Base-by-base conservation (phyloP, 768 basidiomycete species). In the Dioszegia aurantiaca region DNA sequence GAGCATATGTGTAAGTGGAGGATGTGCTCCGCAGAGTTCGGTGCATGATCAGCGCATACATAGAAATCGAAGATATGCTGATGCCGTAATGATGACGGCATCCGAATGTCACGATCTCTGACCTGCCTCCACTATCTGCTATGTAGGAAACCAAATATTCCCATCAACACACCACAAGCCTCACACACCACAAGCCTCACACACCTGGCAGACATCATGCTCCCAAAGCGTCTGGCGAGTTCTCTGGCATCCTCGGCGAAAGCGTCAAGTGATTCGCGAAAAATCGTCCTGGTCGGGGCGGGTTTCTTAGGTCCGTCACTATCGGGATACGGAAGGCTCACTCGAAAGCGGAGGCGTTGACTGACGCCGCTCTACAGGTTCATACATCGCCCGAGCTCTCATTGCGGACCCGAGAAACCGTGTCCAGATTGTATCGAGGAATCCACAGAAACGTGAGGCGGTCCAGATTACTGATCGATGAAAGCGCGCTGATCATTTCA, bases 361-460 rank as follows among this genome's bases (percentile, higher is more conserved):
- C 43, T 53, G 31, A 53, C 17, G 9, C 8, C 11, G 23, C 30
- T 14, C 33, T 33, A 23, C 30, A 87, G 85, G 85, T 27, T 82
- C 79, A 39, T 83, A 84, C 61, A 84, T 88, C 58, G 84, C 83
- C 16, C 80, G 80, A 64, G 77, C 80, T 2, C 77, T 87, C 21
- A 77, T 82, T 17, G 73, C 72, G 17, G 73, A 68, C 44, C 73
- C 78, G 11, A 69, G 73, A 16, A 78, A 81, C 43, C 77, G 71
- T 46, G 80, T 88, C 26, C 82, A 85, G 67, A 69, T 88, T 3
- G 81, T 83, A 24, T 87, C 86, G 24, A 79, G 86, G 40, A 77
- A 80, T 62, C 87, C 87, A 11, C 61, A 79, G 23, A 79, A 64
- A 37, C 62, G 74, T 74, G 26, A 54, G 65, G 82, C 6, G 33